Conservation (phyloP, 768 basidiomycete species). For the Pholiota molesta region DNA sequence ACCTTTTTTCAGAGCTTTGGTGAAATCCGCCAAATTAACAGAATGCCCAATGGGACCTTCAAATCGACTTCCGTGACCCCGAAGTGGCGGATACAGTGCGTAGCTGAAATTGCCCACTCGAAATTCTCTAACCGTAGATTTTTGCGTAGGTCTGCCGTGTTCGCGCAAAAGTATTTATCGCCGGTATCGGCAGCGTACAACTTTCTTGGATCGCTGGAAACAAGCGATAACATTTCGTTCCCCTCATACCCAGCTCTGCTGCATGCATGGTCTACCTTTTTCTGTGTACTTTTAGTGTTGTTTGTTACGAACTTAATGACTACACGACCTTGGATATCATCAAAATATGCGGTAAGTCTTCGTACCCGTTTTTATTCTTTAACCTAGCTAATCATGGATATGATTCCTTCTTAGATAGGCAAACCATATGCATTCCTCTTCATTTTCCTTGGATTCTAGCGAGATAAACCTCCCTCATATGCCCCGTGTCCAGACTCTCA, state of each 20-base stretch:
- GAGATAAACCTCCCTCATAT: constrained; percentile 1
- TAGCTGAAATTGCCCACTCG: neutral
- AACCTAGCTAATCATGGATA: neutral
- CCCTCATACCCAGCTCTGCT: neutral
- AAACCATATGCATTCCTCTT: constrained; percentile 15
- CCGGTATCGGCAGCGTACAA: constrained; percentile 77
- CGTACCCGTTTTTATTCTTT: neutral
- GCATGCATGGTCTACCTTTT: neutral
- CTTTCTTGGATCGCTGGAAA: constrained; percentile 74
- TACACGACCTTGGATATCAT: neutral
- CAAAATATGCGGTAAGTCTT: neutral
- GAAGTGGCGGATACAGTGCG: constrained; percentile 83
- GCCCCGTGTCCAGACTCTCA: neutral
- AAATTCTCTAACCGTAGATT: neutral
- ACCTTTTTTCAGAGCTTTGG: constrained; percentile 61
- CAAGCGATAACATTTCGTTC: constrained; percentile 33
- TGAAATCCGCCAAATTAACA: constrained; percentile 69
- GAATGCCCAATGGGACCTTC: constrained; percentile 82
- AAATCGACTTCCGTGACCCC: constrained; percentile 71
- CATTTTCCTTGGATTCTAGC: constrained; percentile 6
- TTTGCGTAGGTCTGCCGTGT: constrained; percentile 69
- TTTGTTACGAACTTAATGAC: neutral
- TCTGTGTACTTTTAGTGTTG: constrained; percentile 4
- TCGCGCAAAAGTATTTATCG: constrained; percentile 73
- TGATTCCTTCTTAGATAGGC: neutral